Evolutionary conservation across 2,329 filamentous ascomycete species (phyloP).

Genomic region (Botrytis hyacinthi): DNA sequence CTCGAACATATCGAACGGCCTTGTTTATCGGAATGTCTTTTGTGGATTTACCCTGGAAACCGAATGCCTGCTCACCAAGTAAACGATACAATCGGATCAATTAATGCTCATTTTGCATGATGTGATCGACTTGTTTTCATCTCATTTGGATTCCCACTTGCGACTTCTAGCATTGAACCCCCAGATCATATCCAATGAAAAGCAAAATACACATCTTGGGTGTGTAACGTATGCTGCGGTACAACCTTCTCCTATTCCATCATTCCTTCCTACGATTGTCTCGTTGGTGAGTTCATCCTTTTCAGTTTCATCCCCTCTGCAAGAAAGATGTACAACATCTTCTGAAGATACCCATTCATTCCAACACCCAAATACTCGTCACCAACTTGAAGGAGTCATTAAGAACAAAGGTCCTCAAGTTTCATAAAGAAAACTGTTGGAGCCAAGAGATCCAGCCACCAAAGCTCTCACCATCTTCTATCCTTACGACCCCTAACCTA

Average conservation of each 20-base stretch:
- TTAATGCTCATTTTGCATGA: neutral
- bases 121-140: neutral
- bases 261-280: neutral
- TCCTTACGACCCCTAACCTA: neutral
- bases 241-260: too few relatives aligned
- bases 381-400: neutral
- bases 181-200: neutral
- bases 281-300: neutral
- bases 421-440: constrained; percentile 3
- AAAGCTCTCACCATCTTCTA: neutral
- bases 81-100: neutral
- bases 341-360: neutral
- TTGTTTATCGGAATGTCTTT: neutral
- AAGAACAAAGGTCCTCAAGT: neutral
- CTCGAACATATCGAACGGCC: neutral
- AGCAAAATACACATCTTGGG: neutral
- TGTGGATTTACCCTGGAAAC: neutral
- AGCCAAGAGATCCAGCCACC: neutral
- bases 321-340: neutral
- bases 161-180: neutral
- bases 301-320: neutral
- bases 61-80: neutral
- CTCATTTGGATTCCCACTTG: neutral
- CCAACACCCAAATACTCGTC: neutral
- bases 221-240: neutral